A percentile compares a stretch with the other conserved stretches of the same genome.
Conservation (phyloP, 2,329 filamentous ascomycete species). For the Coniochaeta sp. region DNA sequence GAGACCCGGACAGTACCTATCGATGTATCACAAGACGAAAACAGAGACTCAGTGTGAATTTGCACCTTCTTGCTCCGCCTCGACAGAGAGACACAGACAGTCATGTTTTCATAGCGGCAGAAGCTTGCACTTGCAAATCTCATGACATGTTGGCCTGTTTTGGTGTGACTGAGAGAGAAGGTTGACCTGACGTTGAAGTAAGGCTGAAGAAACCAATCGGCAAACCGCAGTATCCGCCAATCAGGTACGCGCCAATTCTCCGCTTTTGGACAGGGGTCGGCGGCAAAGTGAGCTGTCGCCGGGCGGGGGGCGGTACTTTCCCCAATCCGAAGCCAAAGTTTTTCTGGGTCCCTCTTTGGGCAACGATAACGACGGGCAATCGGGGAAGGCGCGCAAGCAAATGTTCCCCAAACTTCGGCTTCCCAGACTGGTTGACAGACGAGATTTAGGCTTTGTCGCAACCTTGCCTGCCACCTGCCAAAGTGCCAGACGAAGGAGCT, state of each 20-base stretch:
- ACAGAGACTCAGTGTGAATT: no score
- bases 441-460: background rate
- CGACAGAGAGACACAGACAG: no score
- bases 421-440: background rate
- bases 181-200: background rate
- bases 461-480: background rate
- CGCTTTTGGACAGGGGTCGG: background rate
- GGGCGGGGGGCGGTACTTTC: constrained; percentile 1
- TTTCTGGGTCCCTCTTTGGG: background rate
- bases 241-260: background rate
- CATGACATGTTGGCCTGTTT: no score
- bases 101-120: no score
- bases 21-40: no score
- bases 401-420: no score
- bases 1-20: no score
- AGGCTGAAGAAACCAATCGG: background rate
- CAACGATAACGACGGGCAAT: background rate
- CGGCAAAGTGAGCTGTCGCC: background rate
- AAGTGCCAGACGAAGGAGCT: constrained; percentile 45
- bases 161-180: background rate
- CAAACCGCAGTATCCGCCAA: background rate
- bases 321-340: constrained; percentile 1
- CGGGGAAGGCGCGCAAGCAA: background rate
- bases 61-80: no score
- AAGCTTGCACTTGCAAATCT: no score